These are phyloP conservation scores for Scenedesmus sp. DNA, from an alignment of 163 green algal species.

Conservation along the genomic window DNA sequence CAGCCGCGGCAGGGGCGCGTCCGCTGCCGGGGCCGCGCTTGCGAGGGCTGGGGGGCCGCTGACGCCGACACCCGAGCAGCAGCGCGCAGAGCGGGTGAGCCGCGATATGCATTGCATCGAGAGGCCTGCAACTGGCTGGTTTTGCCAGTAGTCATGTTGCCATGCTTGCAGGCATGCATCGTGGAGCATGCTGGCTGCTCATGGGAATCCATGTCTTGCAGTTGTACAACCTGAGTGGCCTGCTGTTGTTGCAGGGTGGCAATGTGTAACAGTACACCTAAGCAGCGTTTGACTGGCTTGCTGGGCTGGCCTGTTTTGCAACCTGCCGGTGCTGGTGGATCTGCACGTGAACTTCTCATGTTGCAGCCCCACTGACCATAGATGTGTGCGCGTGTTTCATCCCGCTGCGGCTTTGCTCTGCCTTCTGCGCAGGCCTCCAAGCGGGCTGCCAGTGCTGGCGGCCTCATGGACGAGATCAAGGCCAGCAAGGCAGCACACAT, in stretches of 20 bases:
- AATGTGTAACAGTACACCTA: too few species aligned
- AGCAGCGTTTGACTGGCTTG: too few species aligned
- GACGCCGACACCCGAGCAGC: constrained; percentile 11
- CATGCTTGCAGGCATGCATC: too few species aligned
- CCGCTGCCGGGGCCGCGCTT: neutral
- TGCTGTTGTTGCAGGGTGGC: too few species aligned
- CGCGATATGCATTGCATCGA: neutral
- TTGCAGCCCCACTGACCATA: neutral
- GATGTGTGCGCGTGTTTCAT: neutral
- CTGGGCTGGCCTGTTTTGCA: too few species aligned
- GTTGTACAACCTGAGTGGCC: too few species aligned
- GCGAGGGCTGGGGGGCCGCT: constrained; percentile 1
- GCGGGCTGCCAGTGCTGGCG: constrained; percentile 8
- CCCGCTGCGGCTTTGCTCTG: neutral
- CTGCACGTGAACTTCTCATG: too few species aligned
- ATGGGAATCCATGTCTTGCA: too few species aligned
- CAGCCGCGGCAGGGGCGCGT: neutral
- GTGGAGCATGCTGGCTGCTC: too few species aligned
- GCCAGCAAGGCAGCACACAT: constrained; percentile 33
- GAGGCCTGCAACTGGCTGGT: neutral
- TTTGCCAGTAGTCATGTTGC: neutral
- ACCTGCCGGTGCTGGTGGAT: too few species aligned
- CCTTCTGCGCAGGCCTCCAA: constrained; percentile 40
- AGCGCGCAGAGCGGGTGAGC: constrained; percentile 13
- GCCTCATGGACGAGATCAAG: constrained; percentile 40